phyloP scores from a whole-genome alignment of 2,329 filamentous ascomycete genomes.

The Bipolaris oryzae region DNA sequence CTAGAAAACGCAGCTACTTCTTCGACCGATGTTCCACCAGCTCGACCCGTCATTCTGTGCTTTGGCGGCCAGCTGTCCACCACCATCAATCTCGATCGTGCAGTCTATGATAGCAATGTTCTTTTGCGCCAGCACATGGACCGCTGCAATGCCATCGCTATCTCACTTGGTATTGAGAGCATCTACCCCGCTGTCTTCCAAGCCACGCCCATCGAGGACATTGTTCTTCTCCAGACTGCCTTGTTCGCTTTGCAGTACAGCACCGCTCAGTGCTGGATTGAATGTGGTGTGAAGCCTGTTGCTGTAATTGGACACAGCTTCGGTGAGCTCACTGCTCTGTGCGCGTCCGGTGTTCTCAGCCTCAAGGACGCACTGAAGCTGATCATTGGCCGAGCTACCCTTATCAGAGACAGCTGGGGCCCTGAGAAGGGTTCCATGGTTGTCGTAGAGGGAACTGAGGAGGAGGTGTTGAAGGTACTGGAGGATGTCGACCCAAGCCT shows the following conservation, averaged over 20 bases:
- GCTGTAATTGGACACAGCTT: slow-evolving; percentile 49
- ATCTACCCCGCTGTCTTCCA: slow-evolving; percentile 27
- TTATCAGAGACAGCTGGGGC: slow-evolving; percentile 46
- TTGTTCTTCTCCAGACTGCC: slow-evolving; percentile 33
- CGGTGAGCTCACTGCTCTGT: slow-evolving; percentile 49
- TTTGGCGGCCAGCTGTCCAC: slow-evolving; percentile 30
- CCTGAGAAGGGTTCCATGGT: slow-evolving; percentile 48
- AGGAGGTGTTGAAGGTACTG: slow-evolving; percentile 1
- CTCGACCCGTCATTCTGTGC: slow-evolving; percentile 21
- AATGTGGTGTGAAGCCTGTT: slow-evolving; percentile 16
- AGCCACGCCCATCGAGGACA: slow-evolving; percentile 8
- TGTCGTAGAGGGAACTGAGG: slow-evolving; percentile 8
- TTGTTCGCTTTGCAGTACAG: slow-evolving; percentile 44
- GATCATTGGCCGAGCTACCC: slow-evolving; percentile 34
- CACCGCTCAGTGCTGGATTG: slow-evolving; percentile 36
- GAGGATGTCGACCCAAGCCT: slow-evolving; percentile 2
- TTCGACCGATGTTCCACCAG: neutral
- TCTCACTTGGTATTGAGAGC: slow-evolving; percentile 6
- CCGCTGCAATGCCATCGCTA: slow-evolving; percentile 9
- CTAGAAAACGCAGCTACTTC: slow-evolving; percentile 6
- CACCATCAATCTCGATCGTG: slow-evolving; percentile 11
- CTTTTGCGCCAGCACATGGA: slow-evolving; percentile 24
- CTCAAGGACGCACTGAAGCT: slow-evolving; percentile 40
- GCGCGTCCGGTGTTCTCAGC: slow-evolving; percentile 41
- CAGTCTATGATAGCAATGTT: slow-evolving; percentile 10